A percentile compares a stretch with the other conserved stretches of the same genome.
These are phyloP conservation scores for Taphrina flavorubra DNA, from an alignment of 1,139 yeast genomes.

Conservation along the genomic window DNA sequence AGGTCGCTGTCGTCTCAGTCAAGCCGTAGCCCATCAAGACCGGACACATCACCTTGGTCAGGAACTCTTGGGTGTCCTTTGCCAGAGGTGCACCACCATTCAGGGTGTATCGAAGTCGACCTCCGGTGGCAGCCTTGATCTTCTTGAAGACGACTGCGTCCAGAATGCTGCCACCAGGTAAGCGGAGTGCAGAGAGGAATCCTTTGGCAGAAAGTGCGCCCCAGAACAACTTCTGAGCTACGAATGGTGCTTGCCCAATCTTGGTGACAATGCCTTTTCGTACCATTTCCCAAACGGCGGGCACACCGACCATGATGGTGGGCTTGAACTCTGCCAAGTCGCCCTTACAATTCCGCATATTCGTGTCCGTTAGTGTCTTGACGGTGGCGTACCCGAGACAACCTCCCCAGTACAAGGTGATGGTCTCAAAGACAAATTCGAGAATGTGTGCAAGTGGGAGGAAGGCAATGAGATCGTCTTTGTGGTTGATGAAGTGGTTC, in stretches of 20 bases:
- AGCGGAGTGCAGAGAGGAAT: slow-evolving; percentile 63
- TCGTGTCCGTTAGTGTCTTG: slow-evolving; percentile 82
- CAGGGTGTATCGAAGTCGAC: slow-evolving; percentile 70
- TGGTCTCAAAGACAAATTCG: slow-evolving; percentile 85
- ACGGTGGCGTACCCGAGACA: slow-evolving; percentile 89
- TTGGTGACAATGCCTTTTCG: slow-evolving; percentile 89
- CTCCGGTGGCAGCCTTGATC: slow-evolving; percentile 95
- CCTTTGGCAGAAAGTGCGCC: slow-evolving; percentile 76
- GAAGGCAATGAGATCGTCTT: slow-evolving; percentile 80
- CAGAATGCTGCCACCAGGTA: slow-evolving; percentile 73
- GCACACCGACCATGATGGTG: slow-evolving; percentile 96
- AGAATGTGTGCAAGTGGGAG: slow-evolving; percentile 96
- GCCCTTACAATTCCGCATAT: slow-evolving; percentile 82
- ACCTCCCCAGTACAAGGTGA: slow-evolving; percentile 87
- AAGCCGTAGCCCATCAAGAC: slow-evolving; percentile 95
- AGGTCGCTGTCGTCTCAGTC: slow-evolving; percentile 94
- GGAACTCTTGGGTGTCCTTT: slow-evolving; percentile 80
- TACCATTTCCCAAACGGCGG: slow-evolving; percentile 97
- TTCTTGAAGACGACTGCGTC: slow-evolving; percentile 80
- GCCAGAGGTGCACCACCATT: slow-evolving; percentile 97
- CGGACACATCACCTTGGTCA: slow-evolving; percentile 78
- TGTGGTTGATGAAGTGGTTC: slow-evolving; percentile 56
- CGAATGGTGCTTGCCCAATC: slow-evolving; percentile 67
- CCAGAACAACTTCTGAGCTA: slow-evolving; percentile 87
- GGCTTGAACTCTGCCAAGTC: slow-evolving; percentile 89